phyloP scores from a whole-genome alignment of 495 filamentous ascomycete genomes.

The Lophiostoma macrostomum region DNA sequence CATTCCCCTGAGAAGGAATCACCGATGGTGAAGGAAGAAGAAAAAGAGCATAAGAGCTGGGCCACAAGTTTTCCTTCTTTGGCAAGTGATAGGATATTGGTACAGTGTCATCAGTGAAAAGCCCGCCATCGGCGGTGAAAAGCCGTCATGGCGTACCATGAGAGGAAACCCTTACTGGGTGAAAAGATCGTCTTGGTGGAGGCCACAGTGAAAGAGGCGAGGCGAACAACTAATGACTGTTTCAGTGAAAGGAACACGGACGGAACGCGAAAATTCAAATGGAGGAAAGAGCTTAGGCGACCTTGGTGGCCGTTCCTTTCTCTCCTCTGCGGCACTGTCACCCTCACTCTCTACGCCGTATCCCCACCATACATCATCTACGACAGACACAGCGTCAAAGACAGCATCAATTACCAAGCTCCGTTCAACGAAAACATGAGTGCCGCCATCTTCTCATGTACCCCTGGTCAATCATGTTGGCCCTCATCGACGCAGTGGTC shows the following conservation, averaged over 20 bases:
- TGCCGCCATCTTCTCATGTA: conserved; percentile 21
- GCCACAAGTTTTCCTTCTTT: no score
- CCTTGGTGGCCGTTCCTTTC: neutral
- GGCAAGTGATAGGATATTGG: no score
- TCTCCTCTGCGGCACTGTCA: neutral
- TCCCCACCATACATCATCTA: neutral
- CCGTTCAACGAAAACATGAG: neutral
- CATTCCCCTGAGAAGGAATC: no score
- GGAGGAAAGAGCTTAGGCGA: no score
- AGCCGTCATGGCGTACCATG: neutral
- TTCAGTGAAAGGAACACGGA: no score
- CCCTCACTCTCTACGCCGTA: neutral
- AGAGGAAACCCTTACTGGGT: neutral
- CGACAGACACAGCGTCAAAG: neutral
- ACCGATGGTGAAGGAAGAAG: no score
- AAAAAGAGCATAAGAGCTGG: no score
- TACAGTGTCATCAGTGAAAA: no score
- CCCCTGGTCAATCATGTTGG: conserved; percentile 27
- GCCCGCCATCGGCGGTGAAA: neutral
- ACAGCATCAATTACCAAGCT: neutral
- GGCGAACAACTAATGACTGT: neutral
- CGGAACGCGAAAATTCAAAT: no score
- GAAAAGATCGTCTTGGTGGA: conserved; percentile 4
- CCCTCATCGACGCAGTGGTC: conserved; percentile 19
- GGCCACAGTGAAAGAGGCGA: neutral